Evolutionary conservation across 1,284 basidiomycete genomes (phyloP), one percentile per base, ranked within the genome.

Genomic region (Rhodotorula sp.): DNA sequence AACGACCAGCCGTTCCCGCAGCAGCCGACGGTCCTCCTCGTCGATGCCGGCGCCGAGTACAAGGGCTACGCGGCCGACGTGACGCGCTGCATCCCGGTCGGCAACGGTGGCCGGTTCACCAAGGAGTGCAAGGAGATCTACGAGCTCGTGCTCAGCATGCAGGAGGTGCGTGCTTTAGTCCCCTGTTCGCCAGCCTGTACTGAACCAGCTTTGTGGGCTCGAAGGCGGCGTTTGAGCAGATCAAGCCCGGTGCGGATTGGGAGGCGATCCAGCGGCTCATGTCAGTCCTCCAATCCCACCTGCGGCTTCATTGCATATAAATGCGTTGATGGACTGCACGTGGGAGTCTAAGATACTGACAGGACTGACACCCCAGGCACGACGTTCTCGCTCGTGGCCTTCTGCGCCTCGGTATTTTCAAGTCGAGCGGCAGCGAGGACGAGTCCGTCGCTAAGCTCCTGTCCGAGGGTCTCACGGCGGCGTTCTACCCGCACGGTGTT

Each of bases 21-120:
- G 8, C 58, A 68, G 10, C 67, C 71, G 8, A 82, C 79, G 77
- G 81, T 59, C 74, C 84, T 97, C 8, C 86, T 96, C 53, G 93
- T 96, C 72, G 93, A 97, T 78, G 93, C 93, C 2, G 92, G 93
- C 0, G 93, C 92, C 78, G 93, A 97, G 82, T 93, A 88, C 88
- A 85, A 88, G 57, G 90, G 87, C 80, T 91, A 93, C 77, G 90
- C 89, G 0, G 86, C 89, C 0, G 91, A 93, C 79, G 91, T 87
- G 84, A 75, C 77, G 7, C 78, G 87, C 79, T 61, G 72, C 25
- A 60, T 71, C 46, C 66, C 74, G 62, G 80, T 95, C 34, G 93
- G 93, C 0, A 96, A 96, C 77, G 89, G 89, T 2, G 93, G 93
- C 1, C 91, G 87, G 79, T 96, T 93, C 80, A 90, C 91, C 0